Evolutionary conservation across 2,329 filamentous ascomycete genomes (phyloP).

Genomic region (Phyllachora maydis): DNA sequence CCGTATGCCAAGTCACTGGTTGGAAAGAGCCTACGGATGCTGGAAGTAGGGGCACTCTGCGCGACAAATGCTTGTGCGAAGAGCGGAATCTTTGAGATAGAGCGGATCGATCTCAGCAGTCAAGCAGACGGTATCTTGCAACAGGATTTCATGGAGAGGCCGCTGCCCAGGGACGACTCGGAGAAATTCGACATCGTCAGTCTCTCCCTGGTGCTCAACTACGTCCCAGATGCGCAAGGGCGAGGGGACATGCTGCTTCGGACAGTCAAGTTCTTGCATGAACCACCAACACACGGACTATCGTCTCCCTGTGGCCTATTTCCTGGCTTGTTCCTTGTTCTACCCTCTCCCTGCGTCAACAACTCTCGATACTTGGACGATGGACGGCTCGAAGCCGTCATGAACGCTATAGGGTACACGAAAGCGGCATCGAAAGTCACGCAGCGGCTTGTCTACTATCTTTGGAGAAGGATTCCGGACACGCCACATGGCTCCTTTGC

Average conservation of each 20-base stretch:
- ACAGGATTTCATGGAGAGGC: constrained; percentile 86
- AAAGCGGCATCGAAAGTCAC: constrained; percentile 49
- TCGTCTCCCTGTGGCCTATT: constrained; percentile 14
- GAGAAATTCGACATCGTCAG: constrained; percentile 79
- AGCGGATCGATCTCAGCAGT: constrained; percentile 78
- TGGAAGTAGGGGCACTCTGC: constrained; percentile 81
- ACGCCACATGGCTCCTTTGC: constrained; percentile 7
- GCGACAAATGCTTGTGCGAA: constrained; percentile 67
- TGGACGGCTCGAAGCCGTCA: constrained; percentile 45
- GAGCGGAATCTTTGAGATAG: constrained; percentile 48
- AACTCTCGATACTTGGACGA: constrained; percentile 86
- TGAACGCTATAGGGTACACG: constrained; percentile 56
- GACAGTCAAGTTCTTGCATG: constrained; percentile 47
- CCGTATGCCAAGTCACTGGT: no score
- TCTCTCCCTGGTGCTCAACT: constrained; percentile 83
- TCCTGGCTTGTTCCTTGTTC: constrained; percentile 67
- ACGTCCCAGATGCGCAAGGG: constrained; percentile 55
- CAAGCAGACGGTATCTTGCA: constrained; percentile 63
- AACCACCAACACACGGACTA: constrained; percentile 6
- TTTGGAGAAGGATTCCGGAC: constrained; percentile 41
- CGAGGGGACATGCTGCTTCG: constrained; percentile 74
- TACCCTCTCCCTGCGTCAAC: constrained; percentile 69
- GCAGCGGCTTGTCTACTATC: constrained; percentile 68
- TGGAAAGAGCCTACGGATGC: constrained; percentile 52
- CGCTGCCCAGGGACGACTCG: constrained; percentile 38